These are phyloP conservation scores for Magnusiomyces sp. DNA, from an alignment of 1,139 yeast genomes.

Conservation along the genomic window DNA sequence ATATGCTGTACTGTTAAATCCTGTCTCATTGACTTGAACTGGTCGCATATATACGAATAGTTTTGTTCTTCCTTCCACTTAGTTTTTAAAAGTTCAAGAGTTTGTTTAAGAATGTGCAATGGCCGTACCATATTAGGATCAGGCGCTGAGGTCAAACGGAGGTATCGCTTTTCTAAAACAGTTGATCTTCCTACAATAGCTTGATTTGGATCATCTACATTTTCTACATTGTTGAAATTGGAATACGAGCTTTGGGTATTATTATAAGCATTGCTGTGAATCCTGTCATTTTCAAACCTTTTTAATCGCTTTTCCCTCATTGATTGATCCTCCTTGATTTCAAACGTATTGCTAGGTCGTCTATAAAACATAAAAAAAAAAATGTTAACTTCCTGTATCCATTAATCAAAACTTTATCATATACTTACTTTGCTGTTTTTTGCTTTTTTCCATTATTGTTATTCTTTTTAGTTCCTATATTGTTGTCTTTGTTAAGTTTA, in stretches of 20 bases:
- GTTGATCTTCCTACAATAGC: constrained; percentile 58
- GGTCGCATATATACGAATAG: constrained; percentile 78
- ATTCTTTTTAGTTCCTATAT: constrained; percentile 6
- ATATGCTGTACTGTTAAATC: constrained; percentile 91
- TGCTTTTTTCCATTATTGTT: too few relatives aligned
- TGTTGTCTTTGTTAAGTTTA: constrained; percentile 3
- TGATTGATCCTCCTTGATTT: constrained; percentile 20
- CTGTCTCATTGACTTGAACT: constrained; percentile 84
- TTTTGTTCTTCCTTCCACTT: constrained; percentile 48
- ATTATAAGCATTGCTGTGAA: neutral
- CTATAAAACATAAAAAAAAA: too few relatives aligned
- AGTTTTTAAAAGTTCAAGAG: constrained; percentile 46
- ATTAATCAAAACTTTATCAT: too few relatives aligned
- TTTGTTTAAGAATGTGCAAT: constrained; percentile 45
- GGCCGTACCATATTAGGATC: constrained; percentile 83
- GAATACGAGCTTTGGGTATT: constrained; percentile 2
- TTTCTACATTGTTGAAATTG: constrained; percentile 5
- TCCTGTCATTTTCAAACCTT: constrained; percentile 40
- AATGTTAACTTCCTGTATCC: too few relatives aligned
- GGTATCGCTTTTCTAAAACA: constrained; percentile 63
- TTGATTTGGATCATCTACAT: constrained; percentile 15
- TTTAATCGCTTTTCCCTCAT: constrained; percentile 40
- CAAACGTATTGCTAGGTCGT: too few relatives aligned
- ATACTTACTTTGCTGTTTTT: too few relatives aligned
- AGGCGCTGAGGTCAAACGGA: constrained; percentile 85